Conservation (phyloP, 75 land plant species). For the Pseudotsuga menziesii region DNA sequence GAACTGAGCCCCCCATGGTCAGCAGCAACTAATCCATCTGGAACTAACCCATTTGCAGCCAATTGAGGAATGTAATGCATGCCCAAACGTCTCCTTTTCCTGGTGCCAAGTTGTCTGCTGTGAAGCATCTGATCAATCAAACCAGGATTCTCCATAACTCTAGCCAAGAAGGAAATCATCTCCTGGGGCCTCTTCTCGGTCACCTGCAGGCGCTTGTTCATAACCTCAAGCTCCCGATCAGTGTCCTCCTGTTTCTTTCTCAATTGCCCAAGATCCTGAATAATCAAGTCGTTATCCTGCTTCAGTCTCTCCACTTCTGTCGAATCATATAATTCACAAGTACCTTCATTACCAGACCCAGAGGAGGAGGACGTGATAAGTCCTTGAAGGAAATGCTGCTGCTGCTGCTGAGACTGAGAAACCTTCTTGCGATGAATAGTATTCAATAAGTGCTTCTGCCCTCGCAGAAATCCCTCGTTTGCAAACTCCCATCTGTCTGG, state of each 20-base stretch:
- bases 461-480: conserved; percentile 54
- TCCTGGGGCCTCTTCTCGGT: conserved; percentile 67
- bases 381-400: background rate
- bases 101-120: no score
- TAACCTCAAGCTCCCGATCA: conserved; percentile 23
- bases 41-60: no score
- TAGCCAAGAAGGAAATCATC: conserved; percentile 63
- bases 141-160: conserved; percentile 44
- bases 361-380: background rate
- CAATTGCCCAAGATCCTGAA: conserved; percentile 44
- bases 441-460: conserved; percentile 42
- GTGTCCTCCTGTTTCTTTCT: conserved; percentile 40
- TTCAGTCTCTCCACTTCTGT: conserved; percentile 36
- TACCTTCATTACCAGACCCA: background rate
- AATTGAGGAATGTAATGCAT: no score
- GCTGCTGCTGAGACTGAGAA: background rate
- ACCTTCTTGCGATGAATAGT: conserved; percentile 33
- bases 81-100: no score
- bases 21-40: no score
- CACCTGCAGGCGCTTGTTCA: conserved; percentile 38
- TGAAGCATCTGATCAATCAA: no score
- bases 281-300: conserved; percentile 34
- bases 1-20: no score
- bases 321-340: conserved; percentile 4
- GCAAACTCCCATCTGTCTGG: conserved; percentile 81